Conservation (phyloP, 805 yeast genomes). For the Ogataea degrootiae region DNA sequence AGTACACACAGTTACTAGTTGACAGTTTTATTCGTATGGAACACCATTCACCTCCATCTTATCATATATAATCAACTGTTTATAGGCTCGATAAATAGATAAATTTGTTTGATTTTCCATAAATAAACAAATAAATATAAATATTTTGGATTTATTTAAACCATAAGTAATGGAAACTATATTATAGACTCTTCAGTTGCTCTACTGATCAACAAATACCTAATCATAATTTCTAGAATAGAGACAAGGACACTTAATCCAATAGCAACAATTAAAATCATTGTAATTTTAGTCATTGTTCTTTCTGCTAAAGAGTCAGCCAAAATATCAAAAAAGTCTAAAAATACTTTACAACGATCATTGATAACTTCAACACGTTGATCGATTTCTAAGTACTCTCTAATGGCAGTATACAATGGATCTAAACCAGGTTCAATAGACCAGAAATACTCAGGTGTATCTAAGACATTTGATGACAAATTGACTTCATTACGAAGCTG, state of each 20-base stretch:
- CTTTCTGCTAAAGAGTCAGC: slow-evolving; percentile 93
- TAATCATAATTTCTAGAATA: slow-evolving; percentile 57
- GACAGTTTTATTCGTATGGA: slow-evolving; percentile 4
- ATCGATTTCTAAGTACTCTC: slow-evolving; percentile 92
- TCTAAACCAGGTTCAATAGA: slow-evolving; percentile 91
- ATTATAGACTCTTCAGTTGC: neutral
- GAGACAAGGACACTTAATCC: slow-evolving; percentile 76
- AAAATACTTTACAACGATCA: slow-evolving; percentile 87
- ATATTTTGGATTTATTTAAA: too few species aligned
- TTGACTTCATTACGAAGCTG: slow-evolving; percentile 92
- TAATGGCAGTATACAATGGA: slow-evolving; percentile 81
- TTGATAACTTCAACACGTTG: slow-evolving; percentile 91
- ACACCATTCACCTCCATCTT: too few species aligned
- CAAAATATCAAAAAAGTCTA: slow-evolving; percentile 88
- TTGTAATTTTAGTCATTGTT: slow-evolving; percentile 86
- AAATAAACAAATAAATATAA: too few species aligned
- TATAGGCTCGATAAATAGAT: too few species aligned
- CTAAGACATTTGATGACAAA: slow-evolving; percentile 81
- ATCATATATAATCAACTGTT: too few species aligned
- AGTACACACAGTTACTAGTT: slow-evolving; percentile 16
- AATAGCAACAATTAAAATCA: slow-evolving; percentile 82
- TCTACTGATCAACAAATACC: slow-evolving; percentile 44
- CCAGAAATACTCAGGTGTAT: slow-evolving; percentile 97
- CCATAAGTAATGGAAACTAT: neutral
- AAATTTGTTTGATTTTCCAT: too few species aligned